Evolutionary conservation across 140 eudicot species (phyloP).

Genomic region (Erigeron philadelphicus): DNA sequence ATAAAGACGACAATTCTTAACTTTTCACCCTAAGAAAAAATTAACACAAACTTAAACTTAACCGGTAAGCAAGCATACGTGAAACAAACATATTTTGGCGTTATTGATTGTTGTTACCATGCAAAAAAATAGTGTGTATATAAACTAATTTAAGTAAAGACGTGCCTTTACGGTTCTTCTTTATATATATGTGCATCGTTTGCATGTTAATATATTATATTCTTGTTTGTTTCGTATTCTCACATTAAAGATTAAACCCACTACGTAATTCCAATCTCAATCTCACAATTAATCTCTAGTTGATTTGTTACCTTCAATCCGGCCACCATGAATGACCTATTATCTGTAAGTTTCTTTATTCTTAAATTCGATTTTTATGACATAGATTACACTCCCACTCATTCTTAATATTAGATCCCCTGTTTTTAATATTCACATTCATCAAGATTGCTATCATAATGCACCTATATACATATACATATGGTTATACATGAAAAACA

Average conservation of each 20-base stretch:
- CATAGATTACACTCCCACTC: not conserved
- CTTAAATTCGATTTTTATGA: not conserved
- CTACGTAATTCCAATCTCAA: not conserved
- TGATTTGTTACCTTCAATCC: not conserved
- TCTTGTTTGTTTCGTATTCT: not conserved
- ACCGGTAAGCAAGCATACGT: too few relatives aligned
- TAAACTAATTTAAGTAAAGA: not conserved
- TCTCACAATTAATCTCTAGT: not conserved
- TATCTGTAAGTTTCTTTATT: constrained; percentile 28
- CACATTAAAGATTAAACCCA: constrained; percentile 16
- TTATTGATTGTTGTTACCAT: too few relatives aligned
- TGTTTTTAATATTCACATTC: too few relatives aligned
- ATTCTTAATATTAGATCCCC: too few relatives aligned
- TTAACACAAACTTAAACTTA: too few relatives aligned
- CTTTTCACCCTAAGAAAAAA: too few relatives aligned
- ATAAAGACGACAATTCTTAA: too few relatives aligned
- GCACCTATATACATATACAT: too few relatives aligned
- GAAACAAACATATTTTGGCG: too few relatives aligned
- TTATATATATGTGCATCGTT: constrained; percentile 13
- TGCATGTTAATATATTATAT: constrained; percentile 16
- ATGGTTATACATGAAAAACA: too few relatives aligned
- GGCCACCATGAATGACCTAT: constrained; percentile 26
- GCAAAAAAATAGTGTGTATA: not conserved
- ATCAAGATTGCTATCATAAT: too few relatives aligned
- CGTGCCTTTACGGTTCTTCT: constrained; percentile 34